Base-by-base conservation (phyloP, 1,139 yeast species). In the Sugiyamaella grinbergsii region DNA sequence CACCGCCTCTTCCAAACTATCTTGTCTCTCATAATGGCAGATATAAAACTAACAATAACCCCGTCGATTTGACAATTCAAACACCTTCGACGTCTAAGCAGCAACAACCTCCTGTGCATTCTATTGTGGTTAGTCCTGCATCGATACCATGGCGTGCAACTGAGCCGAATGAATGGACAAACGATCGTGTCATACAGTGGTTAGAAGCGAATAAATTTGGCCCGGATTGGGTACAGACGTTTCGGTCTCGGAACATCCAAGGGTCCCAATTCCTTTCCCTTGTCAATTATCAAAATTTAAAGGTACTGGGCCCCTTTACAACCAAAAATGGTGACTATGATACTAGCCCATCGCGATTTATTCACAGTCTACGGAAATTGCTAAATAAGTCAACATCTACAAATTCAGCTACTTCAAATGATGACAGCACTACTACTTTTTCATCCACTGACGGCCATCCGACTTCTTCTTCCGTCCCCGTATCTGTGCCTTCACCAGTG, bases 261-360 rank as follows among this genome's bases (percentile, higher is more conserved):
- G 91, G 93, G 0, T 77, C 79, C 47, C 71, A 78, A 32, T 89
- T 89, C 61, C 69, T 89, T 22, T 82, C 80, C 50, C 71, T 90
- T 56, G 78, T 82, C 38, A 87, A 83, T 49, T 85, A 85, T 64
- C 89, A 83, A 37, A 76, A 75, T 40, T 69, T 81, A 58, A 63
- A 77, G 60, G 62, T 58, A 18, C 58, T 69, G 19, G 72, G 71
- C 10, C 61, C 57, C 51, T 72, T 79, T 54, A 64, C 76, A 38
- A 68, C 70, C 47, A 69, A 65, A 45, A 58, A 70, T 2, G 77
- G 71, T 13, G 61, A 61, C 32, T 76, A 77, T 51, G 77, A 67
- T 51, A 76, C 73, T 54, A 77, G 77, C 29, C 86, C 70, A 59
- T 78, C 71, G 61, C 75, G 77, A 53, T 91, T 73, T 71, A 85